Evolutionary conservation across 1,139 yeast genomes (phyloP), one percentile per base, ranked within the genome.

Genomic region (Blastobotrys illinoisensis): DNA sequence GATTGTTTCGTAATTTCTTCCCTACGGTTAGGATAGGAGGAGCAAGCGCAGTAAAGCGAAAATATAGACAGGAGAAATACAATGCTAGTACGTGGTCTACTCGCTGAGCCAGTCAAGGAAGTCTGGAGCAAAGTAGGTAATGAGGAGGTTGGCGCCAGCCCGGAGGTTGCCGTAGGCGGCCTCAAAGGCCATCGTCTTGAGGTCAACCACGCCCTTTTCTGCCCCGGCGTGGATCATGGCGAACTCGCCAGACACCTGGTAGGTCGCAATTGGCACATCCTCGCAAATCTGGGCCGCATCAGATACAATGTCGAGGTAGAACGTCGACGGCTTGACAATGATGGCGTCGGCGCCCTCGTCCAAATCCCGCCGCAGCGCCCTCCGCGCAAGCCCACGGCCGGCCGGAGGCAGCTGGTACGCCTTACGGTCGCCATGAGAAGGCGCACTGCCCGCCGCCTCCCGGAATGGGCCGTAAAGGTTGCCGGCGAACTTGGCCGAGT

Each of bases 191-290:
- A 93, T 86, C 7, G 82, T 78, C 71, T 89, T 86, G 71, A 95
- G 78, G 69, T 93, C 98, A 57, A 86, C 88, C 55, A 91, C 80
- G 23, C 96, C 96, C 77, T 91, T 91, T 65, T 91, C 97, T 28
- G 98, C 98, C 51, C 97, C 99, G 9, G 99, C 99, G 69, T 91
- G 96, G 61, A 93, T 75, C 99, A 95, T 93, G 50, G 99, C 97
- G 68, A 82, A 93, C 72, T 93, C 99, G 49, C 99, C 99, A 71
- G 95, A 84, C 32, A 93, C 99, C 70, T 95, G 99, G 72, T 93
- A 93, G 23, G 96, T 95, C 68, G 97, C 90, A 52, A 93, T 77
- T 26, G 99, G 99, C 64, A 86, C 82, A 69, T 93, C 95, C 54
- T 77, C 72, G 68, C 96, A 88, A 54, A 91, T 78, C 64, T 80